Evolutionary conservation across 2,329 filamentous ascomycete genomes (phyloP).

Genomic region (Pleoardoris graminearum): DNA sequence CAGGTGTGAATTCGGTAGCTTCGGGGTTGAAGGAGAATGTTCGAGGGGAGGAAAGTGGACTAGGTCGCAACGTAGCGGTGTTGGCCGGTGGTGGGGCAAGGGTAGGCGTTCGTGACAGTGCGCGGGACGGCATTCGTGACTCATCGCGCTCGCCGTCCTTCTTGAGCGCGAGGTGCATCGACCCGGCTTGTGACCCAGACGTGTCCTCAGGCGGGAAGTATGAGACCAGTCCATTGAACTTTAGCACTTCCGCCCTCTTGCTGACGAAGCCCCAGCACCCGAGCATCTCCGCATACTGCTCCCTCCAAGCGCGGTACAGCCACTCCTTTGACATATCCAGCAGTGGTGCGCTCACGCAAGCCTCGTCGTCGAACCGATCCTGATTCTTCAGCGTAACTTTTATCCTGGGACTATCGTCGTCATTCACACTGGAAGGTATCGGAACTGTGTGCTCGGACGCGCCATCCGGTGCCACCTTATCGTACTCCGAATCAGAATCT

Average conservation of each 20-base stretch:
- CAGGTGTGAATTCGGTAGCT: slow-evolving; percentile 39
- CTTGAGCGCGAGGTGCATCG: slow-evolving; percentile 31
- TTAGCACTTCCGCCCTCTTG: slow-evolving; percentile 61
- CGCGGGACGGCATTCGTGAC: slow-evolving; percentile 15
- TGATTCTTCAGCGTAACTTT: slow-evolving; percentile 61
- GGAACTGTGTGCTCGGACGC: slow-evolving; percentile 29
- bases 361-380: slow-evolving; percentile 59
- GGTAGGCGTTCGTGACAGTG: slow-evolving; percentile 29
- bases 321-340: slow-evolving; percentile 54
- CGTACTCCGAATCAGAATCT: slow-evolving; percentile 42
- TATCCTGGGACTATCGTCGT: slow-evolving; percentile 36
- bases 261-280: slow-evolving; percentile 61
- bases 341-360: slow-evolving; percentile 51
- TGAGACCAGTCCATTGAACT: slow-evolving; percentile 54
- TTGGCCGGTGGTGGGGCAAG: slow-evolving; percentile 28
- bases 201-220: slow-evolving; percentile 32
- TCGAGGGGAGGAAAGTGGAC: slow-evolving; percentile 29
- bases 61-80: slow-evolving; percentile 23
- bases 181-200: slow-evolving; percentile 28
- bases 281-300: slow-evolving; percentile 61
- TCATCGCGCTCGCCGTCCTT: slow-evolving; percentile 15
- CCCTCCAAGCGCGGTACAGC: slow-evolving; percentile 58
- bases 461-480: slow-evolving; percentile 21
- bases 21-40: slow-evolving; percentile 44
- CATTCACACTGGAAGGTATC: slow-evolving; percentile 17